Base-by-base conservation (phyloP, 495 filamentous ascomycete genomes). In the Neurospora pannonica region DNA sequence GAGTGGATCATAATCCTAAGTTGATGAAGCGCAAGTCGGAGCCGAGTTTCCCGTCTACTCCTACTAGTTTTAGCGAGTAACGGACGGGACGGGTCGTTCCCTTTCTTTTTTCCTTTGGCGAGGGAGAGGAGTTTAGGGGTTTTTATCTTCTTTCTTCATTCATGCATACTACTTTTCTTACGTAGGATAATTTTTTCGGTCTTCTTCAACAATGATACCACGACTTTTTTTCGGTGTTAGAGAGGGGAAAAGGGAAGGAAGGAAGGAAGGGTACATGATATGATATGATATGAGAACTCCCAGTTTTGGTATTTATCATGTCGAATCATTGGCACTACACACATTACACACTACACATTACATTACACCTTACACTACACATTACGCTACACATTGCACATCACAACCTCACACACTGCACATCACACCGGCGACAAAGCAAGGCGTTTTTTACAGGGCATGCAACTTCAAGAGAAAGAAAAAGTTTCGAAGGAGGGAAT, bases 51-150 rank as follows among this genome's bases (percentile, higher is more conserved):
- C 54, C 54, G 54, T 31, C 24, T 34, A 74, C 71, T 34, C 71
- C 76, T 28, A 78, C 73, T 6, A 38, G 71, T 38, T 34, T 78
- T 19, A 78, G 71, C 43, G 76, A 75, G 36, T 38, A 73, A 17
- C 37, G 37, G 38, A 76, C 73, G 11, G 76, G 76, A 39, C 74
- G 74, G 4, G 74, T 62, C 11, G 38, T 4, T 42, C 5, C 6
- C 17, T 43, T 19, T 62, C 31, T 10, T 5, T 19, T 31, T 62
- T 46, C 42, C 19, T 46, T 1, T 46, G 19, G 42, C 3, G 42
- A 46, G 19, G 19, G 6, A n/a, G 54, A 34, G 28, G 54, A 62
- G 28, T 34, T 34, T 19, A 67, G 73, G 39, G 8, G 76, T 17
- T 24, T 19, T 1, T 17, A 70, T 38, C n/a, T 28, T 37, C n/a